Evolutionary conservation across 192 early-diverging fungal genomes (phyloP).

Genomic region (Podila epigama): DNA sequence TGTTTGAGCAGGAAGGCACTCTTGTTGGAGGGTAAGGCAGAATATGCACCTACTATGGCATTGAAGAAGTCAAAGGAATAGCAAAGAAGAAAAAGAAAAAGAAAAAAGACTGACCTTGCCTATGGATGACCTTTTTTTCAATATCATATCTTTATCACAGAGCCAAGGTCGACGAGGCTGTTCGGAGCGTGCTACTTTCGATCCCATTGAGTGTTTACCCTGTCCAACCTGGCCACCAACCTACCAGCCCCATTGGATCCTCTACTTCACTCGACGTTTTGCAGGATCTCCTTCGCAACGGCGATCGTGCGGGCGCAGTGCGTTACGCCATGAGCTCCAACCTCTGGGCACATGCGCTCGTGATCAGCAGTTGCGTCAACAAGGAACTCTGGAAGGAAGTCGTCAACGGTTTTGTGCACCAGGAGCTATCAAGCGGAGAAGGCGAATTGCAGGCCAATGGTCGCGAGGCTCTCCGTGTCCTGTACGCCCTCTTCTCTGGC

Average conservation of each 20-base stretch:
- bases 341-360: conserved; percentile 91
- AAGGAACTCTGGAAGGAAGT: conserved; percentile 85
- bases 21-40: conserved; percentile 66
- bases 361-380: conserved; percentile 88
- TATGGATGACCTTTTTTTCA: no score
- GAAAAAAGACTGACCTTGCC: no score
- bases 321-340: conserved; percentile 51
- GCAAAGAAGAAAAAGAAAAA: no score
- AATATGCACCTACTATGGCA: no score
- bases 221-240: conserved; percentile 49
- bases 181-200: conserved; percentile 52
- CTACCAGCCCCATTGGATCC: conserved; percentile 24
- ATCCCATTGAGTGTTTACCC: conserved; percentile 41
- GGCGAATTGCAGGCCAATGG: conserved; percentile 42
- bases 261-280: conserved; percentile 60
- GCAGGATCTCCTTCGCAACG: conserved; percentile 64
- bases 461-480: conserved; percentile 60
- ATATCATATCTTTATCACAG: no score
- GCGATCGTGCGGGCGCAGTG: conserved; percentile 67
- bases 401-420: conserved; percentile 71
- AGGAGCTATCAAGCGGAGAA: conserved; percentile 53
- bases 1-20: conserved; percentile 70
- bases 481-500: conserved; percentile 76
- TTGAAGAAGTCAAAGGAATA: no score
- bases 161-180: conserved; percentile 54